These are phyloP conservation scores for Candida freyschussii DNA, from an alignment of 1,139 yeast species.

Conservation along the genomic window DNA sequence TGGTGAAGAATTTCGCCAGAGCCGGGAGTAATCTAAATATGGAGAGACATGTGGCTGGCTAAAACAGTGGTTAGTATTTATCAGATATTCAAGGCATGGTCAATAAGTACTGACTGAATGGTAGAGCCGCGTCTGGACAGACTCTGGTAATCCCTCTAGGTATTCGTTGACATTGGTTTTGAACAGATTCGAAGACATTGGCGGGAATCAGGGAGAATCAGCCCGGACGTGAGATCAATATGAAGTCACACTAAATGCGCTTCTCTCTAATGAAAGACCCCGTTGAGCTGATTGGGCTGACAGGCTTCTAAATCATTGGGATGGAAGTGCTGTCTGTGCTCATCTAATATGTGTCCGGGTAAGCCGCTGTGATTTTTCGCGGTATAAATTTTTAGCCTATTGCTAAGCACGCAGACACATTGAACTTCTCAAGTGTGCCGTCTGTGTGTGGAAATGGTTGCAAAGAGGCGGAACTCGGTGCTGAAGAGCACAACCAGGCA, in stretches of 20 bases:
- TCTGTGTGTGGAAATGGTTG: conserved; percentile 20
- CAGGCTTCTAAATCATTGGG: no score
- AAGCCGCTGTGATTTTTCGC: no score
- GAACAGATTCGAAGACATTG: conserved; percentile 23
- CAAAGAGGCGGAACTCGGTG: conserved; percentile 22
- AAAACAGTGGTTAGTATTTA: conserved; percentile 26
- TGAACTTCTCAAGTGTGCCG: no score
- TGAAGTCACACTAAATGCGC: no score
- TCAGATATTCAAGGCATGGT: background rate
- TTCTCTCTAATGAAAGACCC: no score
- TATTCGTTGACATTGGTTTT: conserved; percentile 84
- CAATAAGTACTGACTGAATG: conserved; percentile 34
- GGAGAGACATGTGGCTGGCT: conserved; percentile 91
- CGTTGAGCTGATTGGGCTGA: no score
- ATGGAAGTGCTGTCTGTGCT: no score
- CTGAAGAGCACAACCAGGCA: conserved; percentile 8
- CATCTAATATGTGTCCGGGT: no score
- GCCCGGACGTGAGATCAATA: no score
- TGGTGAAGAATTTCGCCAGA: conserved; percentile 80
- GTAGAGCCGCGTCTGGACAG: conserved; percentile 75
- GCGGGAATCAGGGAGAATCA: no score
- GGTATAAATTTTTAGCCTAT: no score
- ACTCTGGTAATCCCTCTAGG: conserved; percentile 81
- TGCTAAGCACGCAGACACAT: no score
- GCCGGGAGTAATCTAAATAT: conserved; percentile 84